Evolutionary conservation across 1,139 yeast species (phyloP).

Genomic region (Spencermartinsiella ligniputridi): DNA sequence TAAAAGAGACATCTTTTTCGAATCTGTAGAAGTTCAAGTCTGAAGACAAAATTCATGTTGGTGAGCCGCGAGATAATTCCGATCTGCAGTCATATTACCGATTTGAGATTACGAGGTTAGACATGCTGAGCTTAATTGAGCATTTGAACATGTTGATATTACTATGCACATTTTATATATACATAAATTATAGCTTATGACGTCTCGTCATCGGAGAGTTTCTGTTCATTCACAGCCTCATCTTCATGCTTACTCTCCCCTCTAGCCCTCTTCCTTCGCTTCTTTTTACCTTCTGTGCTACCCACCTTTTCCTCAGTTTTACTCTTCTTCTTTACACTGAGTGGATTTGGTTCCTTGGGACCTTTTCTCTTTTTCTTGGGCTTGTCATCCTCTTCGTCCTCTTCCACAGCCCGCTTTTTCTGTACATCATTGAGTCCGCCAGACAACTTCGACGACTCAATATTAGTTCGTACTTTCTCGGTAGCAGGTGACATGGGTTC

Average conservation of each 20-base stretch:
- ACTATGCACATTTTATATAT: no score
- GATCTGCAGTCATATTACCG: no score
- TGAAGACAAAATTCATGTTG: no score
- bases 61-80: no score
- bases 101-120: no score
- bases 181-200: no score
- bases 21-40: no score
- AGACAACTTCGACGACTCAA: constrained; percentile 64
- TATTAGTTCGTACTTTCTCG: constrained; percentile 45
- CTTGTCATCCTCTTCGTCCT: constrained; percentile 26
- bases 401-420: constrained; percentile 28
- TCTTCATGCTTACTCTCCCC: not conserved
- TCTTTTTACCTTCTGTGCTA: not conserved
- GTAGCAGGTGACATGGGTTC: constrained; percentile 85
- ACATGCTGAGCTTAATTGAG: no score
- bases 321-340: constrained; percentile 62
- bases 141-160: no score
- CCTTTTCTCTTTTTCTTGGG: constrained; percentile 54
- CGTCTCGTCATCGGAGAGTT: no score
- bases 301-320: not conserved
- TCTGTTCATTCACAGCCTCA: not conserved
- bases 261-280: not conserved
- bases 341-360: constrained; percentile 75
- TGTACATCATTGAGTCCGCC: constrained; percentile 66
- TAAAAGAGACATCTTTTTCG: no score